Conservation (phyloP, 2,329 filamentous ascomycete genomes). For the Acephala macrosclerotiorum region DNA sequence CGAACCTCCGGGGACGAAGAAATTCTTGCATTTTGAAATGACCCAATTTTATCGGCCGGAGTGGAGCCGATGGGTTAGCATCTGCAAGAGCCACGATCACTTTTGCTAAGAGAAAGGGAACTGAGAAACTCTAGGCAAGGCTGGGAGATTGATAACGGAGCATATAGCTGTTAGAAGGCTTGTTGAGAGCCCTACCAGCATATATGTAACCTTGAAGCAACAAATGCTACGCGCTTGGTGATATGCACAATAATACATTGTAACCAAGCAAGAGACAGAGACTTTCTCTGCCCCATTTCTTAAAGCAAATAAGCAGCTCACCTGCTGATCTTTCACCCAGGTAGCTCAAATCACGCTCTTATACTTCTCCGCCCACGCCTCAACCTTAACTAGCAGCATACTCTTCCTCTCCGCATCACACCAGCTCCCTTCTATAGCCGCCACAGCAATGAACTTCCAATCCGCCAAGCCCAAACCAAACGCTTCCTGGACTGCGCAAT, state of each 20-base stretch:
- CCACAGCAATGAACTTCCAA: conserved; percentile 69
- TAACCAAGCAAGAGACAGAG: background rate
- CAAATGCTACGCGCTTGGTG: background rate
- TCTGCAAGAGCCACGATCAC: too few species aligned
- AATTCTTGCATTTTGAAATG: too few species aligned
- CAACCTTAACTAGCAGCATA: conserved; percentile 59
- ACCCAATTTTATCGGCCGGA: too few species aligned
- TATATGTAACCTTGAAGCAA: background rate
- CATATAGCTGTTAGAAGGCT: background rate
- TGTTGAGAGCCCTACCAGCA: background rate
- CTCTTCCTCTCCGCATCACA: conserved; percentile 68
- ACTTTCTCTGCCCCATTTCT: background rate
- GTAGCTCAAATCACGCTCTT: conserved; percentile 12
- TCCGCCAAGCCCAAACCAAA: conserved; percentile 69
- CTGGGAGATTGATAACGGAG: too few species aligned
- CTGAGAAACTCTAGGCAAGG: too few species aligned
- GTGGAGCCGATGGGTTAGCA: too few species aligned
- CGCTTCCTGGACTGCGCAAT: conserved; percentile 76
- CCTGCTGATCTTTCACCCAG: background rate
- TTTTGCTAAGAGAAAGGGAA: too few species aligned
- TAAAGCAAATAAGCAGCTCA: background rate
- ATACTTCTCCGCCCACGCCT: conserved; percentile 44
- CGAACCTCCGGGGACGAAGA: too few species aligned
- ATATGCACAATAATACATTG: background rate
- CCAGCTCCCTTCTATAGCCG: conserved; percentile 74